Evolutionary conservation across 2,329 filamentous ascomycete species (phyloP), one percentile per base, ranked within the genome.

Genomic region (Ramularia collo-cygni): DNA sequence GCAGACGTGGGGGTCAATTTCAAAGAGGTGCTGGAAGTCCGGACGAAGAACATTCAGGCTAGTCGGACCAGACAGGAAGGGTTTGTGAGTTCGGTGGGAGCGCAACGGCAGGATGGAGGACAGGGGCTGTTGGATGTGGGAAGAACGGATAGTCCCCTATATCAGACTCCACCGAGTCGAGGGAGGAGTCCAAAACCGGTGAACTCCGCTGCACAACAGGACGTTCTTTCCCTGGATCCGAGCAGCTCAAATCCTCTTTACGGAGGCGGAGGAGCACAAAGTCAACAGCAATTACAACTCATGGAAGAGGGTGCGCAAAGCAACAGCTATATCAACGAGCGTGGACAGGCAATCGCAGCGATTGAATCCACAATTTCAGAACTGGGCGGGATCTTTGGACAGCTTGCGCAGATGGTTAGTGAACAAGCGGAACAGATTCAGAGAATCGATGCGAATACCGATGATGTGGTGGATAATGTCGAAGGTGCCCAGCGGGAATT

Each of bases 401-500:
- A 98, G 64, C 70, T 98, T 35, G 90, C 92, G 26, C 81, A 86
- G 52, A 96, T 98, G 92, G 92, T 98, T 19, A 87, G 84, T 40
- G 90, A 98, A 63, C 92, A 98, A 67, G 87, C 85, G 46, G 92
- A 95, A 65, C 94, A 95, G 83, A 94, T 98, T 51, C 87, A 96
- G 65, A 76, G 90, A 35, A 95, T 95, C 58, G 90, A 96, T 57
- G 90, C 90, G 50, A 95, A 96, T 64, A 95, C 90, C 1, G 92
- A 98, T 59, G 89, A 95, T 55, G 87, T 98, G 4, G 90, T 98
- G 39, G 90, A 96, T 58, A 98, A 98, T 55, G 90, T 98, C n/a
- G 79, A 95, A 58, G 92, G 92, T 13, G 92, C 92, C 4, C 92
- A 98, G 62, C 76, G 89, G 48, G 90, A 98, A 65, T 63, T 98